A percentile compares a stretch with the other conserved stretches of the same genome.
Evolutionary conservation across 805 yeast genomes (phyloP).

Genomic region (Candida easanensis): DNA sequence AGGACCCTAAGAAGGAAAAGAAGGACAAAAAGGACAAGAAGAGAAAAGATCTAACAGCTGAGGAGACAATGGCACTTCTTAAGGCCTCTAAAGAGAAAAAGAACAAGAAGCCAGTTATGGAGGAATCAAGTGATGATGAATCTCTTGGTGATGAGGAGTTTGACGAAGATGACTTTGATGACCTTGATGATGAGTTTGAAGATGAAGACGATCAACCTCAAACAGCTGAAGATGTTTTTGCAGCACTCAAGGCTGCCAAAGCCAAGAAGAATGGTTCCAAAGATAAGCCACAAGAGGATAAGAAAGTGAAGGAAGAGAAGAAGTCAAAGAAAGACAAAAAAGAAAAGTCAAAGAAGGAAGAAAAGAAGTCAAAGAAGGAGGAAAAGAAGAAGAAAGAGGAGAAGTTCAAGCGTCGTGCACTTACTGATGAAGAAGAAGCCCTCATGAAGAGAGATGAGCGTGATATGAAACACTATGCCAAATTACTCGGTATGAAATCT

Average conservation of each 20-base stretch:
- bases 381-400: conserved; percentile 8
- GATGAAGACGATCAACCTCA: conserved; percentile 31
- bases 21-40: background rate
- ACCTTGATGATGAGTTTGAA: conserved; percentile 18
- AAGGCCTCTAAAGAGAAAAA: conserved; percentile 26
- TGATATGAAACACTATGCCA: conserved; percentile 81
- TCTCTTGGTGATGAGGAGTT: conserved; percentile 12
- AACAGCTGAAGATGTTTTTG: conserved; percentile 43
- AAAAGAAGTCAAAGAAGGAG: conserved; percentile 2
- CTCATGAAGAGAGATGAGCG: conserved; percentile 61
- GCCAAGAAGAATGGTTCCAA: conserved; percentile 23
- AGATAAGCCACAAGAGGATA: too few species aligned
- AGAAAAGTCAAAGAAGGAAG: too few species aligned
- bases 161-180: conserved; percentile 11
- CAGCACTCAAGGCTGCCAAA: conserved; percentile 40
- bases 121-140: conserved; percentile 26
- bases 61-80: conserved; percentile 42
- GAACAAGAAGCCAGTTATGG: conserved; percentile 23
- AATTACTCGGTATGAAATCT: conserved; percentile 68
- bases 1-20: background rate
- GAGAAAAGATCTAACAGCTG: conserved; percentile 27
- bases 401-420: conserved; percentile 22
- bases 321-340: conserved; percentile 19
- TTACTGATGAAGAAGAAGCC: conserved; percentile 46
- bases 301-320: conserved; percentile 26